These are phyloP conservation scores for Kondoa subrosea DNA, from an alignment of 768 basidiomycete genomes.

Conservation along the genomic window DNA sequence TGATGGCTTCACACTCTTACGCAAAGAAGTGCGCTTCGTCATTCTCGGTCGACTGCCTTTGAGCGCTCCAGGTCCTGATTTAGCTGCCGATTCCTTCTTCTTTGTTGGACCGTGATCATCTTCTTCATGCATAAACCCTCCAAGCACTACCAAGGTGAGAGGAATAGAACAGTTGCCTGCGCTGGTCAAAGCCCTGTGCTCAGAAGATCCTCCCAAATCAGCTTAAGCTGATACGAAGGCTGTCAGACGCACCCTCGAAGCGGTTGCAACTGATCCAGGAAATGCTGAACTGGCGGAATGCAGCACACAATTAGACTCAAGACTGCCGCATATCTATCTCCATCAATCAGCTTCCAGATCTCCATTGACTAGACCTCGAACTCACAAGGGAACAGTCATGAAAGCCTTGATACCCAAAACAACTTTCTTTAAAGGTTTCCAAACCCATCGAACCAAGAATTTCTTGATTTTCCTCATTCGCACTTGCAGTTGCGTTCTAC, in stretches of 20 bases:
- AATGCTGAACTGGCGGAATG: constrained; percentile 54
- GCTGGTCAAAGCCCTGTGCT: constrained; percentile 39
- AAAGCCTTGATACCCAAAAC: constrained; percentile 41
- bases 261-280: constrained; percentile 43
- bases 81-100: neutral
- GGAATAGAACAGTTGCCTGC: constrained; percentile 72
- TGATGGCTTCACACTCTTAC: constrained; percentile 2
- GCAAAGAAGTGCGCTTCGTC: constrained; percentile 6
- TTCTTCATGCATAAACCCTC: constrained; percentile 45
- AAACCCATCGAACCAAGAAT: constrained; percentile 27
- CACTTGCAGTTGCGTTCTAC: constrained; percentile 18
- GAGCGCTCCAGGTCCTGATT: neutral
- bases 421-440: constrained; percentile 17
- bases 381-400: constrained; percentile 75
- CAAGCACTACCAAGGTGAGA: constrained; percentile 73
- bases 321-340: constrained; percentile 19
- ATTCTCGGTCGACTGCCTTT: neutral
- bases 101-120: constrained; percentile 14
- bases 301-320: constrained; percentile 39
- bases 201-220: too few species aligned
- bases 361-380: neutral
- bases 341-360: constrained; percentile 4
- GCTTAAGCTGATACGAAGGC: neutral
- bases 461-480: constrained; percentile 25
- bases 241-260: constrained; percentile 9